Conservation (phyloP, 2,329 filamentous ascomycete genomes). For the Drechslera avenae region DNA sequence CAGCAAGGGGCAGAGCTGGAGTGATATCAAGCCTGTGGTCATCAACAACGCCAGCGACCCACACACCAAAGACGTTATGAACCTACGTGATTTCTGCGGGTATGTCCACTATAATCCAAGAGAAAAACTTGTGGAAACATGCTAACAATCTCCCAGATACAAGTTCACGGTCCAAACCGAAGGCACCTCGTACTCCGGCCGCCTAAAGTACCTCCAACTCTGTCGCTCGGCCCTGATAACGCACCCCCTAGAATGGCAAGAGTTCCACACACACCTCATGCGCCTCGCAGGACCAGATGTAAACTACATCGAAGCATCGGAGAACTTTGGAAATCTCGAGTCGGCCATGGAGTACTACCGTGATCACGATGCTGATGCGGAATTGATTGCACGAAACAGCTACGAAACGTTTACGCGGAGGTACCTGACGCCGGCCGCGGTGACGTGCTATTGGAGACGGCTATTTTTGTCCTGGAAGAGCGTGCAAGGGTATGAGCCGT, state of each 20-base stretch:
- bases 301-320: slow-evolving; percentile 41
- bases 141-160: slow-evolving; percentile 44
- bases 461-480: slow-evolving; percentile 38
- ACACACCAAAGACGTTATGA: slow-evolving; percentile 44
- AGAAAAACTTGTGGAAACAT: background rate
- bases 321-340: slow-evolving; percentile 41
- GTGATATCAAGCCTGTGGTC: slow-evolving; percentile 42
- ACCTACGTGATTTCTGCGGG: slow-evolving; percentile 41
- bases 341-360: slow-evolving; percentile 41
- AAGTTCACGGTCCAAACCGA: slow-evolving; percentile 61
- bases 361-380: slow-evolving; percentile 35
- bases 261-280: slow-evolving; percentile 44
- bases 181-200: slow-evolving; percentile 60
- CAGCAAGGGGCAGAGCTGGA: slow-evolving; percentile 38
- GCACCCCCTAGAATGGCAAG: slow-evolving; percentile 42
- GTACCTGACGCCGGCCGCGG: slow-evolving; percentile 41
- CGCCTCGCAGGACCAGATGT: slow-evolving; percentile 36
- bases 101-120: slow-evolving; percentile 12
- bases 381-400: slow-evolving; percentile 38
- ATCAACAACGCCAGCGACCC: slow-evolving; percentile 39
- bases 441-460: slow-evolving; percentile 44
- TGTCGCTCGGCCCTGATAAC: slow-evolving; percentile 49
- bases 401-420: slow-evolving; percentile 39
- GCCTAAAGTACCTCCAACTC: slow-evolving; percentile 60
- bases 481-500: slow-evolving; percentile 39